These are phyloP conservation scores for Thozetella sp. DNA, from an alignment of 495 filamentous ascomycete species.

Conservation along the genomic window DNA sequence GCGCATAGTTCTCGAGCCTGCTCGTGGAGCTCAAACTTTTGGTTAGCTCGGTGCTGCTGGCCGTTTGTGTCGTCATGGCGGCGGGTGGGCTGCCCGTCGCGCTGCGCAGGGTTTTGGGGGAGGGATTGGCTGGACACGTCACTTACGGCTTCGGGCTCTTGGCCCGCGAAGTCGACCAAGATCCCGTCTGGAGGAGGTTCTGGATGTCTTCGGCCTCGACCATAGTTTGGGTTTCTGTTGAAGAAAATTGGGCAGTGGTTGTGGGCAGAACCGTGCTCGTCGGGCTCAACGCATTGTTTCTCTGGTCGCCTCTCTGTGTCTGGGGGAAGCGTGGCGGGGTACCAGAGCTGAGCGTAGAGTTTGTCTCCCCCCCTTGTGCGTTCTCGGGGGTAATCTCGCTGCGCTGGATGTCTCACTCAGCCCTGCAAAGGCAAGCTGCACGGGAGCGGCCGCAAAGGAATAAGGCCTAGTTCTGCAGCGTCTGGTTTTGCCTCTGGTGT, in stretches of 20 bases:
- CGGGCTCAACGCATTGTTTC: conserved; percentile 1
- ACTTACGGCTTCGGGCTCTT: conserved; percentile 41
- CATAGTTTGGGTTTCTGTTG: conserved; percentile 26
- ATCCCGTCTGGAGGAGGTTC: conserved; percentile 36
- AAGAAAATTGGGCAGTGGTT: neutral
- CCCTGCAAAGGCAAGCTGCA: neutral
- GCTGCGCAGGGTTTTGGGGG: too few species aligned
- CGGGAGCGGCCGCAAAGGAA: neutral
- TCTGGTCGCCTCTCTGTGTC: neutral
- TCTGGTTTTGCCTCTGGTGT: neutral
- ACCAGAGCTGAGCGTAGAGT: neutral
- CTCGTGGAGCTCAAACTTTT: conserved; percentile 5
- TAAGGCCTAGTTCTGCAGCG: neutral
- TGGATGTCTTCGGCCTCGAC: conserved; percentile 34
- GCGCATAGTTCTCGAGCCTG: neutral
- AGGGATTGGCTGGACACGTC: too few species aligned
- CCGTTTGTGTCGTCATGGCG: neutral
- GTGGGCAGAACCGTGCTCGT: neutral
- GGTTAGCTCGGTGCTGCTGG: neutral
- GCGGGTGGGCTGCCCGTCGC: neutral
- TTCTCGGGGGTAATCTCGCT: neutral
- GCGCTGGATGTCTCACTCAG: neutral
- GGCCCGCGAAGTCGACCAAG: conserved; percentile 42
- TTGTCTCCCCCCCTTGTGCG: neutral
- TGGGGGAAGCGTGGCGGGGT: too few species aligned